Conservation (phyloP, 345 rosid species). For the Acer yangbiense region DNA sequence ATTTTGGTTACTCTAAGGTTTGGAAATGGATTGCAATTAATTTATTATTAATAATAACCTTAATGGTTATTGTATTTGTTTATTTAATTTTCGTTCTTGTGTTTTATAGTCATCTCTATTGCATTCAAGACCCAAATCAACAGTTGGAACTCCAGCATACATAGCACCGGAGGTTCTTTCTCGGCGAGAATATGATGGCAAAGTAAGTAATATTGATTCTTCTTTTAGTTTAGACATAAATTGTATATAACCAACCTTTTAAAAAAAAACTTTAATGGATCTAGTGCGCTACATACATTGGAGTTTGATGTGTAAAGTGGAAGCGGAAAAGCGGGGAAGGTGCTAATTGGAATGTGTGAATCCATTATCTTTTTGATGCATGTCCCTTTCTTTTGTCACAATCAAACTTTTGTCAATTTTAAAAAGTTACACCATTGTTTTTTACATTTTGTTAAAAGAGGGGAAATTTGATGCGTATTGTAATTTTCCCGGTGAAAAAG, state of each 20-base stretch:
- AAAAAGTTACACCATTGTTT: background rate
- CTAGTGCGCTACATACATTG: background rate
- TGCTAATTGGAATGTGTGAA: constrained; percentile 9
- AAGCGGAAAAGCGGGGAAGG: background rate
- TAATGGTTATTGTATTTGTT: constrained; percentile 8
- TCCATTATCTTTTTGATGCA: constrained; percentile 18
- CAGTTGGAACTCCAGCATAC: constrained; percentile 94
- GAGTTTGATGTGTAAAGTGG: constrained; percentile 10
- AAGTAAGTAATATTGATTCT: constrained; percentile 38
- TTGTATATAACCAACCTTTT: background rate
- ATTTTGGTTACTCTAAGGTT: constrained; percentile 96
- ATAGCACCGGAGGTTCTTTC: constrained; percentile 94
- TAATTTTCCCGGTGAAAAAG: constrained; percentile 9
- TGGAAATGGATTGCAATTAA: background rate
- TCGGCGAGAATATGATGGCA: constrained; percentile 82
- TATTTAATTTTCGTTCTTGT: constrained; percentile 6
- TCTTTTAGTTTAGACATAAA: background rate
- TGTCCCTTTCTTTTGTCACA: background rate
- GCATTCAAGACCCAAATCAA: constrained; percentile 93
- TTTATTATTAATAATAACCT: background rate
- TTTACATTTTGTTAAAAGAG: background rate
- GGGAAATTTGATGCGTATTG: constrained; percentile 14
- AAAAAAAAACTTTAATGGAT: background rate
- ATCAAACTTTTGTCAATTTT: constrained; percentile 15
- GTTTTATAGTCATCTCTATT: constrained; percentile 70